Evolutionary conservation across 768 basidiomycete genomes (phyloP).

Genomic region (Amanita polypyramis): DNA sequence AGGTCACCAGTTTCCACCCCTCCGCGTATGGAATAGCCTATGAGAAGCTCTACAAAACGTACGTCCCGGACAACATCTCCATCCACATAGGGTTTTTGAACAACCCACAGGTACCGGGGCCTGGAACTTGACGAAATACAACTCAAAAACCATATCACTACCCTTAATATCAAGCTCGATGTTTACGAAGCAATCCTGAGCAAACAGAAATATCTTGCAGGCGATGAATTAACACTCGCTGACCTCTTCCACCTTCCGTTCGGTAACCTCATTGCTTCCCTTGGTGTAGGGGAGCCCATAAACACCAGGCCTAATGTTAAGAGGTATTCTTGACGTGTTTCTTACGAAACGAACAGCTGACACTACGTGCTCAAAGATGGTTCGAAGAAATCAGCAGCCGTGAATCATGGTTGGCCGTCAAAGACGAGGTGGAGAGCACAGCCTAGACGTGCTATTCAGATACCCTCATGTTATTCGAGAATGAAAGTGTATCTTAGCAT

Average conservation of each 20-base stretch:
- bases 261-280: slow-evolving; percentile 11
- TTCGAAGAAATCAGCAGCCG: slow-evolving; percentile 26
- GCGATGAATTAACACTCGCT: slow-evolving; percentile 44
- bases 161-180: slow-evolving; percentile 34
- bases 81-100: background rate
- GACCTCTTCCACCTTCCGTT: slow-evolving; percentile 51
- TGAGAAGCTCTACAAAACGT: slow-evolving; percentile 48
- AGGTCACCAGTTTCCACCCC: slow-evolving; percentile 43
- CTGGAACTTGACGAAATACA: slow-evolving; percentile 20
- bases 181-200: slow-evolving; percentile 47
- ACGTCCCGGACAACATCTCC: slow-evolving; percentile 4
- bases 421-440: slow-evolving; percentile 22
- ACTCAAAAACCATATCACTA: slow-evolving; percentile 15
- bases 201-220: slow-evolving; percentile 47
- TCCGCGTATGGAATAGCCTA: slow-evolving; percentile 27
- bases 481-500: too few relatives aligned
- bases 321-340: slow-evolving; percentile 18
- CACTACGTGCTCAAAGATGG: slow-evolving; percentile 13
- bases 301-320: slow-evolving; percentile 30
- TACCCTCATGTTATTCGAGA: too few relatives aligned
- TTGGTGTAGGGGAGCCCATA: slow-evolving; percentile 20
- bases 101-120: slow-evolving; percentile 12
- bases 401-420: slow-evolving; percentile 38
- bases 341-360: background rate
- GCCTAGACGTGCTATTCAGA: too few relatives aligned